Percentiles rank a stretch among this genome's conserved stretches.
phyloP scores from a whole-genome alignment of 352 stramenopile genomes.

The Phytophthora fragariae region DNA sequence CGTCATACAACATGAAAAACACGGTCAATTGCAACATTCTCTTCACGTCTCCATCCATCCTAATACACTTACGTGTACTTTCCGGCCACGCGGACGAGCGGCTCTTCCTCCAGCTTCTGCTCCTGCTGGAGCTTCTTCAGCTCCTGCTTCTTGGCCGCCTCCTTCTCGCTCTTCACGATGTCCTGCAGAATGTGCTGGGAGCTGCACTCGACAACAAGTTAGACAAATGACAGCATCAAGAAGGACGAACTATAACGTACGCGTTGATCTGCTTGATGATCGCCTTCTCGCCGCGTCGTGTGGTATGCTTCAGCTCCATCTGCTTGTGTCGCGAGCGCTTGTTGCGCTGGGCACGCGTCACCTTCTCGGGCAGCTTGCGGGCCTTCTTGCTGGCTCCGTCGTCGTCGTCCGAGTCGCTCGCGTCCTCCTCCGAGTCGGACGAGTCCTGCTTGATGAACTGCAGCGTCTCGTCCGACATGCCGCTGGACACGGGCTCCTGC shows the following conservation, averaged over 20 bases:
- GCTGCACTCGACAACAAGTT: slow-evolving; percentile 35
- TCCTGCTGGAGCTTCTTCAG: slow-evolving; percentile 80
- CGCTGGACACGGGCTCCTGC: slow-evolving; percentile 53
- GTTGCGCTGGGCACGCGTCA: slow-evolving; percentile 81
- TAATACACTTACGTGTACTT: slow-evolving; percentile 70
- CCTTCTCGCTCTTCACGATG: slow-evolving; percentile 76
- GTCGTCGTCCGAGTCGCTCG: slow-evolving; percentile 54
- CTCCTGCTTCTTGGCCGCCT: slow-evolving; percentile 67
- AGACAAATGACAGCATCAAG: not conserved
- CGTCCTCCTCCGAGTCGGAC: slow-evolving; percentile 51
- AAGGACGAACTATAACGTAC: slow-evolving; percentile 45
- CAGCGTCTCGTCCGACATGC: slow-evolving; percentile 82
- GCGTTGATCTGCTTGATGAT: slow-evolving; percentile 89
- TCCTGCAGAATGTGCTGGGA: slow-evolving; percentile 74
- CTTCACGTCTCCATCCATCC: not conserved
- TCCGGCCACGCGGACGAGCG: slow-evolving; percentile 71
- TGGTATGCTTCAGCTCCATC: slow-evolving; percentile 76
- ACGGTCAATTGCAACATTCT: slow-evolving; percentile 4
- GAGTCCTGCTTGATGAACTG: slow-evolving; percentile 79
- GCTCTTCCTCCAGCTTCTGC: slow-evolving; percentile 82
- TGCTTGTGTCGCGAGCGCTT: slow-evolving; percentile 83
- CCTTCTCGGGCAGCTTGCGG: slow-evolving; percentile 57
- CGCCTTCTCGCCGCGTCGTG: slow-evolving; percentile 69
- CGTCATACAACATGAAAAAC: slow-evolving; percentile 4
- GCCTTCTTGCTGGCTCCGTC: slow-evolving; percentile 46